These are phyloP conservation scores for Saturnispora dispora DNA, from an alignment of 805 yeast species.

Conservation along the genomic window DNA sequence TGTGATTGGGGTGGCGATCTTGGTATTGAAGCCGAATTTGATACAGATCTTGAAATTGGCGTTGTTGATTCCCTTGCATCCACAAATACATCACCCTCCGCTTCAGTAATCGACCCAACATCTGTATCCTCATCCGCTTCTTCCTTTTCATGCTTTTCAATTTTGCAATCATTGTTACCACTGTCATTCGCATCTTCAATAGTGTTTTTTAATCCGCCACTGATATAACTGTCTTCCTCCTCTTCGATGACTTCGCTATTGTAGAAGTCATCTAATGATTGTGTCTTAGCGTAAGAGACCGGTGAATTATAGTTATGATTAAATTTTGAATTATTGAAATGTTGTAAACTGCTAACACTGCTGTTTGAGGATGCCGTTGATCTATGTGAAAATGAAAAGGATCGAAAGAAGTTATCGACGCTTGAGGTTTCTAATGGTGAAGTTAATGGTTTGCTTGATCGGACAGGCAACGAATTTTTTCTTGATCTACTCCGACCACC, in stretches of 20 bases:
- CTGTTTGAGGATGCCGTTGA: conserved; percentile 12
- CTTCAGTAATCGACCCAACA: conserved; percentile 5
- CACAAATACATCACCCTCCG: conserved; percentile 3
- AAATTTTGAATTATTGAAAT: neutral
- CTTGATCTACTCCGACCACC: conserved; percentile 1
- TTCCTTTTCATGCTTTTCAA: neutral
- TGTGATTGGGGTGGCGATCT: neutral
- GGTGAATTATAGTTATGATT: neutral
- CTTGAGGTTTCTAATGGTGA: conserved; percentile 32
- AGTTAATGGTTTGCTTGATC: conserved; percentile 41
- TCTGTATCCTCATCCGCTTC: conserved; percentile 2
- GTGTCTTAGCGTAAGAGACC: conserved; percentile 4
- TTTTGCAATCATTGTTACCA: neutral
- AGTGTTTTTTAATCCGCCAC: no score
- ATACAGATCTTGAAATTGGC: neutral
- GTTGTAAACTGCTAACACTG: neutral
- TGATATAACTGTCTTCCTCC: neutral
- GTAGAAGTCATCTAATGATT: neutral
- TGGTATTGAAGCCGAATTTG: neutral
- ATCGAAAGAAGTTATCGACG: conserved; percentile 28
- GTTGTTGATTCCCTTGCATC: conserved; percentile 2
- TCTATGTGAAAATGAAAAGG: conserved; percentile 27
- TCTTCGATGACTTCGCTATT: conserved; percentile 6
- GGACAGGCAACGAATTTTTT: conserved; percentile 26
- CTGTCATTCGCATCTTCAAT: neutral